Conservation (phyloP, 768 basidiomycete species). For the Porpolomopsis calyptriformis region DNA sequence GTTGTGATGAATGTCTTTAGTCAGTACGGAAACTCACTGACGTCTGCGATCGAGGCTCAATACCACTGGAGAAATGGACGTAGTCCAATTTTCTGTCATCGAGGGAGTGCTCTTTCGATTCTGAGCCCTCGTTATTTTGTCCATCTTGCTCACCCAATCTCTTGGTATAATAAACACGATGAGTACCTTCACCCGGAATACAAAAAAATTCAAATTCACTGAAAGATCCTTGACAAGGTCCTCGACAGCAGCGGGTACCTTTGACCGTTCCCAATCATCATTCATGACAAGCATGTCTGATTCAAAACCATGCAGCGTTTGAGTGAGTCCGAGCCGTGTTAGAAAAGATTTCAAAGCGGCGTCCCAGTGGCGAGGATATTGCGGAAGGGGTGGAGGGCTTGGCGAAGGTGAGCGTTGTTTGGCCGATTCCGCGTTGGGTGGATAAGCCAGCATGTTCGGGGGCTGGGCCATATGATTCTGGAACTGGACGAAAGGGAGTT, state of each 20-base stretch:
- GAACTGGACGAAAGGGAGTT: too few species aligned
- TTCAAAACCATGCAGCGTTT: conserved; percentile 54
- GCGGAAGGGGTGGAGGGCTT: conserved; percentile 27
- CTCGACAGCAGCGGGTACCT: conserved; percentile 44
- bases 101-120: conserved; percentile 21
- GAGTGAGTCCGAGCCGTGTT: conserved; percentile 40
- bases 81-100: conserved; percentile 66
- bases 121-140: conserved; percentile 3
- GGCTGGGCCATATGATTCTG: too few species aligned
- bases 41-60: conserved; percentile 41
- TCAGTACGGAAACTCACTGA: conserved; percentile 35
- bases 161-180: conserved; percentile 12
- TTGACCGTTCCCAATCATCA: conserved; percentile 47
- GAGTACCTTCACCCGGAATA: neutral
- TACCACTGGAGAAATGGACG: conserved; percentile 37
- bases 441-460: too few species aligned
- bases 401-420: conserved; percentile 13
- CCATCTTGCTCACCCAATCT: conserved; percentile 14
- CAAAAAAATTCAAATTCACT: conserved; percentile 20
- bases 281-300: conserved; percentile 66
- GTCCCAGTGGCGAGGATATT: conserved; percentile 52
- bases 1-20: conserved; percentile 2
- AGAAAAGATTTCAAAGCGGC: conserved; percentile 44
- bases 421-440: too few species aligned
- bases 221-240: conserved; percentile 40